These are phyloP conservation scores for Oryza meridionalis DNA, from an alignment of 176 grass and related monocot genomes.

Conservation along the genomic window DNA sequence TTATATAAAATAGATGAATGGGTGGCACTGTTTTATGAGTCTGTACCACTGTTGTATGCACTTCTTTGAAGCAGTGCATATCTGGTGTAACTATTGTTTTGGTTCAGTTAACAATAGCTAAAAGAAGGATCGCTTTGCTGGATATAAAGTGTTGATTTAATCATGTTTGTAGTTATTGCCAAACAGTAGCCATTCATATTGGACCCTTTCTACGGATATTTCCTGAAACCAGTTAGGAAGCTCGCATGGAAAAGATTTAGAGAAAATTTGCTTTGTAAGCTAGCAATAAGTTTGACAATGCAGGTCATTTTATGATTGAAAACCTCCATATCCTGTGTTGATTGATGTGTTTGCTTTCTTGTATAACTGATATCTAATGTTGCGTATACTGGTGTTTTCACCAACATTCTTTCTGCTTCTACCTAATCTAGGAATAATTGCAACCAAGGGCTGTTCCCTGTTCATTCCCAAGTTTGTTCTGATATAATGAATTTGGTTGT, in stretches of 20 bases:
- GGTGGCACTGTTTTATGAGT: neutral
- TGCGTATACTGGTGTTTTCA: neutral
- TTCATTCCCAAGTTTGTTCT: slow-evolving; percentile 3
- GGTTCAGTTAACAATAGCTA: slow-evolving; percentile 1
- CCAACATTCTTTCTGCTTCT: slow-evolving; percentile 4
- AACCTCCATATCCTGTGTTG: neutral
- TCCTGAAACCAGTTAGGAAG: neutral
- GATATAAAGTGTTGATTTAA: neutral
- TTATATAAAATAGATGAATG: neutral
- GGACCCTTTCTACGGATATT: neutral
- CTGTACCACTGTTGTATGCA: neutral
- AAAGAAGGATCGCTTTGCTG: slow-evolving; percentile 1
- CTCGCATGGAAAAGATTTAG: neutral
- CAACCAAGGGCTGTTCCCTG: neutral
- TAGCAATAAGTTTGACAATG: neutral
- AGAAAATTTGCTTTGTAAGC: neutral
- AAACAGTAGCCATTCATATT: neutral
- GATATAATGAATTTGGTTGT: slow-evolving; percentile 29
- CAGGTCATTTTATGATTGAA: neutral
- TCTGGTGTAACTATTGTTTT: slow-evolving; percentile 17
- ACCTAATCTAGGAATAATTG: neutral
- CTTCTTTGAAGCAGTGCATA: neutral
- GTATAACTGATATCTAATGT: neutral
- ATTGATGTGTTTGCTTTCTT: neutral
- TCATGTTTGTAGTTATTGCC: neutral